Conservation (phyloP, 306 rosid genomes). For the Lotus japonicus region DNA sequence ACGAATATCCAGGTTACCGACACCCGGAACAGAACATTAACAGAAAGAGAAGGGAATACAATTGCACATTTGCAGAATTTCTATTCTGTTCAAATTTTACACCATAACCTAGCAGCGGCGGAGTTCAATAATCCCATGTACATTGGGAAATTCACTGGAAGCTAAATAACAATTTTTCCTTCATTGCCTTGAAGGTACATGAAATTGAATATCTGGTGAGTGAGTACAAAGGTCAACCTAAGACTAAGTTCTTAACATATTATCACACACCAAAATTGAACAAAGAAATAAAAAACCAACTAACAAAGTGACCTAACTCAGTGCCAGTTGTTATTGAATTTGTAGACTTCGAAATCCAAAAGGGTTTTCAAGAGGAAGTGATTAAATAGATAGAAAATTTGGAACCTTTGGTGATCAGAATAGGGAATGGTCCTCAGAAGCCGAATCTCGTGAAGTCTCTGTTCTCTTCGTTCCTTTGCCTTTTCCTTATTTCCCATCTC, state of each 20-base stretch:
- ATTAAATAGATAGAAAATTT: neutral
- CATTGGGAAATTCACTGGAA: neutral
- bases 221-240: too few species aligned
- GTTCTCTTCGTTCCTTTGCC: slow-evolving; percentile 77
- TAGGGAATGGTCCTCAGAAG: slow-evolving; percentile 75
- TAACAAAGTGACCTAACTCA: neutral
- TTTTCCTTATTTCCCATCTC: slow-evolving; percentile 63
- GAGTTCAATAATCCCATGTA: neutral
- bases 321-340: neutral
- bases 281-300: neutral
- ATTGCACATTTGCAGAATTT: too few species aligned
- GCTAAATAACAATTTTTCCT: neutral
- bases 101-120: neutral
- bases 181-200: neutral
- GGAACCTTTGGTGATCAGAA: slow-evolving; percentile 76
- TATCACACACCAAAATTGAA: neutral
- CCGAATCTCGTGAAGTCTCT: slow-evolving; percentile 72
- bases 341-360: neutral
- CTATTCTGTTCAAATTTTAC: too few species aligned
- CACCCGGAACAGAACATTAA: too few species aligned
- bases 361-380: neutral
- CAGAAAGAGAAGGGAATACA: too few species aligned
- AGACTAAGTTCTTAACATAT: neutral
- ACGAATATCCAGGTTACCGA: too few species aligned
- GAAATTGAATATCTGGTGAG: too few species aligned